Conservation (phyloP, 306 rosid genomes). For the Acmispon strigosus region DNA sequence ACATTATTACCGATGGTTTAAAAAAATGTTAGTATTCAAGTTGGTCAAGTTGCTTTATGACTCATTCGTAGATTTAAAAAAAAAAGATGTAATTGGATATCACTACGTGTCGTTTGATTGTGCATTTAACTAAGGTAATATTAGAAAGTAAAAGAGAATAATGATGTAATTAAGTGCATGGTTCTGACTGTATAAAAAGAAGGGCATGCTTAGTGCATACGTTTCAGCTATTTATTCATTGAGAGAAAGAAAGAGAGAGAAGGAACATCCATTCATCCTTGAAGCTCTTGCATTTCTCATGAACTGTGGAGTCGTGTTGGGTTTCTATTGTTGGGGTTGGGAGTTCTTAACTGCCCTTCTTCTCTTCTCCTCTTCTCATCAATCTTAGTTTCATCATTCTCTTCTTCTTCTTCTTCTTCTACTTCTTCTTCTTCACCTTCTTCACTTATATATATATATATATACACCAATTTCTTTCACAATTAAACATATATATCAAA, state of each 20-base stretch:
- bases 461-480: too few species aligned
- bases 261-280: not conserved
- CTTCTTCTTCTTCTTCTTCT: not conserved
- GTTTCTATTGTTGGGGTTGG: slow-evolving; percentile 99
- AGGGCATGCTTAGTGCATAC: slow-evolving; percentile 39
- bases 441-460: too few species aligned
- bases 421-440: not conserved
- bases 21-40: not conserved
- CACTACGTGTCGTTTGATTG: not conserved
- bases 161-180: too few species aligned
- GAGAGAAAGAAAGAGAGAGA: slow-evolving; percentile 2
- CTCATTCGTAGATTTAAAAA: not conserved
- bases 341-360: slow-evolving; percentile 98
- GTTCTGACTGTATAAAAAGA: slow-evolving; percentile 13
- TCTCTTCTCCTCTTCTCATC: slow-evolving; percentile 57
- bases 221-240: slow-evolving; percentile 39
- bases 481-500: too few species aligned
- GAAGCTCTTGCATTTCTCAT: slow-evolving; percentile 69
- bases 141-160: too few species aligned
- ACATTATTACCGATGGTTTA: too few species aligned
- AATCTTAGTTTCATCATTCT: not conserved
- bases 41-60: slow-evolving; percentile 20
- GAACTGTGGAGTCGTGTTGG: slow-evolving; percentile 99
- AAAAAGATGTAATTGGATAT: not conserved
- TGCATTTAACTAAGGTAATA: not conserved